phyloP scores from a whole-genome alignment of 371 early-diverging fungal genomes.

The Mortierella polycephala region DNA sequence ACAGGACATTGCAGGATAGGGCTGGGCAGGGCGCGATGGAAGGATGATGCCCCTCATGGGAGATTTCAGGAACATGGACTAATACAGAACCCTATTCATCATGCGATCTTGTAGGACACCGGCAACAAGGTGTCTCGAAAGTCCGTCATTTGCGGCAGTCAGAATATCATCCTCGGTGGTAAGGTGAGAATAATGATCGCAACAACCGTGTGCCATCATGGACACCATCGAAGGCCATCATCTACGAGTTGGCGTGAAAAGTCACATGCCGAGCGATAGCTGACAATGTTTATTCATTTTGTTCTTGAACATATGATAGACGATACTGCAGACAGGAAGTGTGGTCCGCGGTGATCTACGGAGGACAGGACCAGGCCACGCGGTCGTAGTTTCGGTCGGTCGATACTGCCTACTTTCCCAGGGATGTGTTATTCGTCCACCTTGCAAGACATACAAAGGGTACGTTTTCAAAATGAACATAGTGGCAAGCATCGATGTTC shows the following conservation, averaged over 20 bases:
- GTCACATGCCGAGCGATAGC: no score
- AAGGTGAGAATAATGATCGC: constrained; percentile 65
- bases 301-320: constrained; percentile 59
- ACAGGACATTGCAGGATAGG: constrained; percentile 12
- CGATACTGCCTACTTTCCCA: constrained; percentile 86
- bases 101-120: constrained; percentile 72
- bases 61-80: not conserved
- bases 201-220: not conserved
- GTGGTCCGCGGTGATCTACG: constrained; percentile 94
- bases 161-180: constrained; percentile 96
- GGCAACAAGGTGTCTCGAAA: constrained; percentile 95
- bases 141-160: constrained; percentile 90
- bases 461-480: constrained; percentile 24
- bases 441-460: constrained; percentile 96
- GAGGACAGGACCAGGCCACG: constrained; percentile 85
- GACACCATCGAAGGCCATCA: not conserved
- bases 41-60: no score
- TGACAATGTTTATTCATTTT: not conserved
- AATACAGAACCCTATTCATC: not conserved
- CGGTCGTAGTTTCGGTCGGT: constrained; percentile 91
- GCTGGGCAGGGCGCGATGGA: no score
- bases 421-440: constrained; percentile 89
- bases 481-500: not conserved
- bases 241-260: not conserved
- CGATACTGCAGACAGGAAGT: constrained; percentile 91